Base-by-base conservation (phyloP, 2,329 filamentous ascomycete genomes). In the Colletotrichum sp. region DNA sequence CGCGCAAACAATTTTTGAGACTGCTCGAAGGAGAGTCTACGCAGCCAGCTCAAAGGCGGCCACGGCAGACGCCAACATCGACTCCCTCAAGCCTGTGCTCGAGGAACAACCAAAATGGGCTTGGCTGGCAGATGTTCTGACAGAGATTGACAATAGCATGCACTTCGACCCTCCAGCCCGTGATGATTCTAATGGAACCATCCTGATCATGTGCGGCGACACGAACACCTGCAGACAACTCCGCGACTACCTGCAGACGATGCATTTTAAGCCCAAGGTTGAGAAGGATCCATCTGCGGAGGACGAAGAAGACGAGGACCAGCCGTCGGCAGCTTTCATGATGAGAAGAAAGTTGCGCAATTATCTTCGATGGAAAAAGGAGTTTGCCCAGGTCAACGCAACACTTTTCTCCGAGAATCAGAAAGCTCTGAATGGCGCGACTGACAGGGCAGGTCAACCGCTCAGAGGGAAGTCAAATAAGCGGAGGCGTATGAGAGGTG, bases 81-180 rank as follows among this genome's bases (percentile, higher is more conserved):
- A 95, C 79, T 91, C 93, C 1, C 87, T 98, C 9, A 89, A 92
- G 6, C 95, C 96, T 1, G 94, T 98, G 1, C 89, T 99, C 2
- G 97, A 99, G 84, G 96, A 98, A 83, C 93, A 98, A 79, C 97
- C 97, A 5, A 99, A 99, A 83, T 99, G 97, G 97, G 89, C 89
- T 30, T 88, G 98, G 18, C 88, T 99, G 21, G 94, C 95, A n/a
- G 96, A 98, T 72, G 93, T 98, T 1, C 87, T 99, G 6, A 94
- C 96, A 78, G 97, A 99, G 84, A 98, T 99, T 79, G 97, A 99
- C 81, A 92, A 93, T 69, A 96, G 98, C 81, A 89, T 95, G 18
- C 97, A 98, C 83, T 93, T 98, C 81, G 96, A 98, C 77, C 94
- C 95, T 8, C 87, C 89, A 10, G 86, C 89, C n/a, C 89, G 91